Conservation (phyloP, 257 asterid genomes). For the Jaltomata sinuosa region DNA sequence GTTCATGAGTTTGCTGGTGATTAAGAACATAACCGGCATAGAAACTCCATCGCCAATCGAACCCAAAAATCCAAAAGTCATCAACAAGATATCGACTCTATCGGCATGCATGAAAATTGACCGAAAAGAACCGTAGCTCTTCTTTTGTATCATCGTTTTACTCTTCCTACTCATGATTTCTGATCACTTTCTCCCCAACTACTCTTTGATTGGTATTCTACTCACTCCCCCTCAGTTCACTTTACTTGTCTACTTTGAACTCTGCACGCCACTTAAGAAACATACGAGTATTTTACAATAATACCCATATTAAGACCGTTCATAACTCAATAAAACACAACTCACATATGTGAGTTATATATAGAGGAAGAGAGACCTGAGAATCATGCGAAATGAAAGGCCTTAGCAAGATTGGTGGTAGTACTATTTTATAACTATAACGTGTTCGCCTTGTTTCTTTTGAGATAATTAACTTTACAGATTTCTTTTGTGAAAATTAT, state of each 20-base stretch:
- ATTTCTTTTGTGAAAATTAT: too few species aligned
- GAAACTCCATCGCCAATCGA: slow-evolving; percentile 58
- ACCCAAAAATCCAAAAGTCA: slow-evolving; percentile 59
- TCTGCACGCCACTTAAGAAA: too few species aligned
- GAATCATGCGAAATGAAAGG: not conserved
- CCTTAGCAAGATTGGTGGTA: not conserved
- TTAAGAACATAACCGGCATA: slow-evolving; percentile 50
- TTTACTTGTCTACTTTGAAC: too few species aligned
- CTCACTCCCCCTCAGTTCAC: too few species aligned
- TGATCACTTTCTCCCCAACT: not conserved
- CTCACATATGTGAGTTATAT: not conserved
- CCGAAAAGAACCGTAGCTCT: slow-evolving; percentile 22
- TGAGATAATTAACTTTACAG: too few species aligned
- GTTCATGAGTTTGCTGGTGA: slow-evolving; percentile 59
- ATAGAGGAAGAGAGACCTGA: not conserved
- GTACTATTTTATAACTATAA: too few species aligned
- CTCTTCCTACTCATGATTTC: not conserved
- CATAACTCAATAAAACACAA: not conserved
- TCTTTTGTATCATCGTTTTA: slow-evolving; percentile 7
- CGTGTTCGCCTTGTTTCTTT: too few species aligned
- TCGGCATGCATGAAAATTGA: slow-evolving; percentile 73
- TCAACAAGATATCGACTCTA: slow-evolving; percentile 32
- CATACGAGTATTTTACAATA: too few species aligned
- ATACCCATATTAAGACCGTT: too few species aligned
- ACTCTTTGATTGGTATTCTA: not conserved